Evolutionary conservation across 805 yeast genomes (phyloP).

Genomic region (Wickerhamiella kazuoi): DNA sequence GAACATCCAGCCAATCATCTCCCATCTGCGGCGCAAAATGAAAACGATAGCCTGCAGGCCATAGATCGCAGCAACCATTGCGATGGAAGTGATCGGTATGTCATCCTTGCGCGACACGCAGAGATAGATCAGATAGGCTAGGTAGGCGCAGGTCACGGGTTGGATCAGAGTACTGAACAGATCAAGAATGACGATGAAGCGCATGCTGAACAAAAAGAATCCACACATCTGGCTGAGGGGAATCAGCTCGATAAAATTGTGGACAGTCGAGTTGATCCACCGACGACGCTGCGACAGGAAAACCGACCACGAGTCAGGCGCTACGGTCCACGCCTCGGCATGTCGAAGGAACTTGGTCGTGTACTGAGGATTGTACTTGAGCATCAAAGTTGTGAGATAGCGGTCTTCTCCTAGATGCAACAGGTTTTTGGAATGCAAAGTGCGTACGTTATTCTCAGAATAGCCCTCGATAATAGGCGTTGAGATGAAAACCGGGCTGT

Average conservation of each 20-base stretch:
- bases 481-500: constrained; percentile 43
- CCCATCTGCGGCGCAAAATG: constrained; percentile 29
- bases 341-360: constrained; percentile 38
- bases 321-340: constrained; percentile 42
- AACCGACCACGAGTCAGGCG: constrained; percentile 39
- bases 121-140: constrained; percentile 34
- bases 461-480: constrained; percentile 41
- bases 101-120: constrained; percentile 29
- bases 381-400: constrained; percentile 36
- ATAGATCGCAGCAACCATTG: constrained; percentile 35
- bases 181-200: constrained; percentile 39
- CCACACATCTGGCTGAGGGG: constrained; percentile 46
- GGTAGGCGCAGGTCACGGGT: constrained; percentile 37
- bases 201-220: constrained; percentile 47
- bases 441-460: constrained; percentile 37
- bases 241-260: constrained; percentile 41
- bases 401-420: constrained; percentile 48
- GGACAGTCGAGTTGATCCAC: constrained; percentile 52
- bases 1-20: constrained; percentile 37
- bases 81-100: constrained; percentile 39
- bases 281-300: constrained; percentile 48
- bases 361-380: constrained; percentile 38
- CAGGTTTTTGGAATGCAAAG: constrained; percentile 42
- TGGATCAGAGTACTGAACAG: constrained; percentile 42
- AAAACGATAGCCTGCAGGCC: constrained; percentile 41